Percentiles rank a stretch among this genome's conserved stretches.
phyloP scores from a whole-genome alignment of 164 flowering plant genomes.

The Magnolia officinalis region DNA sequence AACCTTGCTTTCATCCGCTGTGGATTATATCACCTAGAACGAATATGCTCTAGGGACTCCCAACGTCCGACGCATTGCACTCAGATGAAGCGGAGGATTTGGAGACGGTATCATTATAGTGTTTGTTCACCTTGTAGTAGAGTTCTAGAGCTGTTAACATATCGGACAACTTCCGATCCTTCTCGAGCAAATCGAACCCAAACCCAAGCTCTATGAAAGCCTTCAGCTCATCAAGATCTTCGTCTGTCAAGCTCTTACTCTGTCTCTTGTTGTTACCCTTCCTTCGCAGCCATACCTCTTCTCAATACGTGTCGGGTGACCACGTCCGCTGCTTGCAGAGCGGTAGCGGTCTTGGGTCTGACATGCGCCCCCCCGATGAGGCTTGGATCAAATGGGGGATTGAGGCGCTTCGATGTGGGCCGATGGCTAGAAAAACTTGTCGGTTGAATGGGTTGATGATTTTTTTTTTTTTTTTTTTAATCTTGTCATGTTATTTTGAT shows the following conservation, averaged over 20 bases:
- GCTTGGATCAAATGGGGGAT: no score
- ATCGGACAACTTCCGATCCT: slow-evolving; percentile 45
- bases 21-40: slow-evolving; percentile 59
- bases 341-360: no score
- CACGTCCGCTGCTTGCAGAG: no score
- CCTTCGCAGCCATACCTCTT: no score
- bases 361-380: no score
- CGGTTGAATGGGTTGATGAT: no score
- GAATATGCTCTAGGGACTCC: slow-evolving; percentile 38
- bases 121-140: slow-evolving; percentile 61
- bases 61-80: slow-evolving; percentile 21
- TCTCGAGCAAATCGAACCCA: slow-evolving; percentile 51
- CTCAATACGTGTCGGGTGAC: no score
- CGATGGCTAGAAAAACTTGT: no score
- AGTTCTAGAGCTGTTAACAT: slow-evolving; percentile 68
- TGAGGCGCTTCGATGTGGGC: no score
- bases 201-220: slow-evolving; percentile 80
- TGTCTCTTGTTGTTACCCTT: slow-evolving; percentile 18
- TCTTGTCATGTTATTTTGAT: no score
- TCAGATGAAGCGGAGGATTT: slow-evolving; percentile 21
- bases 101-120: slow-evolving; percentile 39
- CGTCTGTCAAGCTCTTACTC: slow-evolving; percentile 66
- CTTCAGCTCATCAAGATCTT: slow-evolving; percentile 76
- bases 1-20: slow-evolving; percentile 59
- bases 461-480: no score